A percentile compares a stretch with the other conserved stretches of the same genome.
Conservation (phyloP, 169 alveolate genomes). For the Cryptosporidium sp. region DNA sequence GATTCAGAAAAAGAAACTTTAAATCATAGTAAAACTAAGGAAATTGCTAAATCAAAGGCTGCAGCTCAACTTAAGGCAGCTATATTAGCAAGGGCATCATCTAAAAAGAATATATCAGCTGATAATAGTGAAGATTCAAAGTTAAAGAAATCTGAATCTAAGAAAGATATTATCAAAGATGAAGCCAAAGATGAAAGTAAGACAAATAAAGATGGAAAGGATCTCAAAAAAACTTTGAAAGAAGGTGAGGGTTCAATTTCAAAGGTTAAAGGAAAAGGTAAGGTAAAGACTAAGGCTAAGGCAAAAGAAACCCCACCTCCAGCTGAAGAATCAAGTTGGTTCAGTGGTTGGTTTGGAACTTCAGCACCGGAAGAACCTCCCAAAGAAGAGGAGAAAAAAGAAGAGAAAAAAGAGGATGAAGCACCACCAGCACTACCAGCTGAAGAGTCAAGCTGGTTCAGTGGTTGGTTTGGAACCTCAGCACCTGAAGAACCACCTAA, state of each 20-base stretch:
- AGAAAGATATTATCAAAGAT: neutral
- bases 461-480: constrained; percentile 50
- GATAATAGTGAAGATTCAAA: neutral
- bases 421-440: neutral
- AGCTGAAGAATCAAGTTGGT: constrained; percentile 52
- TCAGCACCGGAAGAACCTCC: neutral
- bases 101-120: constrained; percentile 2
- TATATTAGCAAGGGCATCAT: constrained; percentile 42
- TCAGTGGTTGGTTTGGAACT: constrained; percentile 51
- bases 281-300: neutral
- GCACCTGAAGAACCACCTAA: constrained; percentile 4
- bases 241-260: constrained; percentile 20
- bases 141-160: neutral
- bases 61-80: constrained; percentile 63
- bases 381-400: constrained; percentile 21
- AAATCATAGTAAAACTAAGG: constrained; percentile 11
- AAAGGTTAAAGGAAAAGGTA: constrained; percentile 45
- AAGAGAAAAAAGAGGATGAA: neutral
- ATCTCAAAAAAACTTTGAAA: constrained; percentile 40
- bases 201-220: neutral
- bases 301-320: constrained; percentile 24
- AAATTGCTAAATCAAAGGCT: constrained; percentile 33
- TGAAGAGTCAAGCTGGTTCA: constrained; percentile 40
- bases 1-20: neutral
- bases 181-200: neutral